phyloP scores from a whole-genome alignment of 768 basidiomycete genomes.

The Collybiopsis confluens region DNA sequence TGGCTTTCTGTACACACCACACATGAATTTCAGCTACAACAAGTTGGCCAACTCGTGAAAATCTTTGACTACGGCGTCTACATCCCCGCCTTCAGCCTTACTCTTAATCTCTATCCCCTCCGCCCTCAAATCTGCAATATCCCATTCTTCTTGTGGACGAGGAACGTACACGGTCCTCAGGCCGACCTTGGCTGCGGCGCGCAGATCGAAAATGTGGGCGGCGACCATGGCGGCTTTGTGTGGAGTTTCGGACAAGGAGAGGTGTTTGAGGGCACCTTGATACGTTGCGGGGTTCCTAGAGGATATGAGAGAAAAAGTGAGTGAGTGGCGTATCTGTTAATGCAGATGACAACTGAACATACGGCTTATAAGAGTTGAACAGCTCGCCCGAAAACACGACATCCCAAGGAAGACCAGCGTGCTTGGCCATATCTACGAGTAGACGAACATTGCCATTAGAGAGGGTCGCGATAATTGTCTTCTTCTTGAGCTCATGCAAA shows the following conservation, averaged over 20 bases:
- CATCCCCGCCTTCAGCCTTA: conserved; percentile 52
- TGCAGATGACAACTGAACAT: neutral
- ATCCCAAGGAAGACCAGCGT: conserved; percentile 62
- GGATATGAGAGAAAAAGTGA: neutral
- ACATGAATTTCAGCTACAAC: too few species aligned
- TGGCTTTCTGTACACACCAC: too few species aligned
- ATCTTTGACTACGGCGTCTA: conserved; percentile 52
- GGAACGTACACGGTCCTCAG: conserved; percentile 59
- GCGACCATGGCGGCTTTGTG: conserved; percentile 61
- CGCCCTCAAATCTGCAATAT: conserved; percentile 23
- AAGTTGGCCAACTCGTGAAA: conserved; percentile 43
- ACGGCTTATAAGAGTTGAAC: conserved; percentile 66
- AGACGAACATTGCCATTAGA: conserved; percentile 65
- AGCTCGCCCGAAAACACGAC: conserved; percentile 56
- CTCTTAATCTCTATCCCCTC: conserved; percentile 29
- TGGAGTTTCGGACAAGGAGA: conserved; percentile 38
- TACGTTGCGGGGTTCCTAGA: conserved; percentile 50
- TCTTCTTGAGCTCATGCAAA: conserved; percentile 46
- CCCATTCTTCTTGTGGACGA: conserved; percentile 41
- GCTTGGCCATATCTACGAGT: conserved; percentile 62
- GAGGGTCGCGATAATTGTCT: conserved; percentile 45
- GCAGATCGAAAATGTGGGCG: conserved; percentile 54
- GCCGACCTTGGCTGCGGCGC: conserved; percentile 46
- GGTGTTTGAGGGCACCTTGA: conserved; percentile 41
- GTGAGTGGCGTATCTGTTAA: neutral